Conservation (phyloP, 345 rosid genomes). For the Linum usitatissimum region DNA sequence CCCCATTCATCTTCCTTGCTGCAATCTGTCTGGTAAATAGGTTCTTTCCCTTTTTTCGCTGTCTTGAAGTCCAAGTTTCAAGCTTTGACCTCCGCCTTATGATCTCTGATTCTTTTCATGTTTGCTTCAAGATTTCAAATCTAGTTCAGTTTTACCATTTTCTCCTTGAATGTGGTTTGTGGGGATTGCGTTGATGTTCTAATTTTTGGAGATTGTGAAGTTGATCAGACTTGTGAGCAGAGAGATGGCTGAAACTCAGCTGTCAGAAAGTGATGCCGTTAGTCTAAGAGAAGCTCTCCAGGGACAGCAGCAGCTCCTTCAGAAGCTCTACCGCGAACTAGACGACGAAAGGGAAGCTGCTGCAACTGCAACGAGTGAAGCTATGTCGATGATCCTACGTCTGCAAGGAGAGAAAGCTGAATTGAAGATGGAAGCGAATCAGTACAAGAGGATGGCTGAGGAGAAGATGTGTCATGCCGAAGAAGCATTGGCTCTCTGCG, state of each 20-base stretch:
- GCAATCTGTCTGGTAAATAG: neutral
- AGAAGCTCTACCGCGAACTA: slow-evolving; percentile 45
- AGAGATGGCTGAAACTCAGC: slow-evolving; percentile 33
- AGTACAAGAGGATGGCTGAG: slow-evolving; percentile 78
- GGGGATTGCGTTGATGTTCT: no score
- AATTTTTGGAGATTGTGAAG: no score
- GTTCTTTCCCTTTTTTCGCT: neutral
- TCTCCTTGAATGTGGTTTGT: no score
- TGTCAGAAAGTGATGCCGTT: slow-evolving; percentile 29
- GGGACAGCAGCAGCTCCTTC: slow-evolving; percentile 76
- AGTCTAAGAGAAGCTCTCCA: slow-evolving; percentile 45
- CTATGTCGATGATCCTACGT: slow-evolving; percentile 76
- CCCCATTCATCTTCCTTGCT: neutral
- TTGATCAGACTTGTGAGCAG: neutral
- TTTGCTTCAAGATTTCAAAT: no score
- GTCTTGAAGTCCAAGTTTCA: no score
- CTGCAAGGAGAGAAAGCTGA: slow-evolving; percentile 79
- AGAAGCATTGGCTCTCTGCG: slow-evolving; percentile 51
- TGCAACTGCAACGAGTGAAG: slow-evolving; percentile 61
- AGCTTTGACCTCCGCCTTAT: neutral
- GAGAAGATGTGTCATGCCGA: slow-evolving; percentile 73
- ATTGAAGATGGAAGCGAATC: slow-evolving; percentile 74
- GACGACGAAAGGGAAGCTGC: slow-evolving; percentile 89
- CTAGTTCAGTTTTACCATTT: no score
- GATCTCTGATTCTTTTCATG: no score